Base-by-base conservation (phyloP, 2,329 filamentous ascomycete species). In the Cyclaneusma minus region DNA sequence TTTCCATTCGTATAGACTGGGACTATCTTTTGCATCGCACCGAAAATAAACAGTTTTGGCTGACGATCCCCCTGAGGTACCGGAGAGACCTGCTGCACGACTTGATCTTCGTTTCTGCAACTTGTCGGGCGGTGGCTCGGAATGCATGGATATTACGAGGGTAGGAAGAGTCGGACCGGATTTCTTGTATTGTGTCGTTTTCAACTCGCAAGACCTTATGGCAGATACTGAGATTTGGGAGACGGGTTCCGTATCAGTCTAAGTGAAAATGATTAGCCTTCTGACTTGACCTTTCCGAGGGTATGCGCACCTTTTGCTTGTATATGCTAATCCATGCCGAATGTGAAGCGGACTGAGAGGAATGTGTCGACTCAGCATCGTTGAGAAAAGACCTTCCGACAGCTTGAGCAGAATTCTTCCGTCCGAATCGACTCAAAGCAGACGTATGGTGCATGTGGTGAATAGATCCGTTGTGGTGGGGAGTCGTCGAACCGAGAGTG, bases 51-150 rank as follows among this genome's bases (percentile, higher is more conserved):
- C 45, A 0, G 58, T 60, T 28, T 43, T 41, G 8, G 38, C 24
- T 37, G 40, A 42, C 2, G 41, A 33, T 23, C 44, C 43, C 24
- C 43, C 45, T 4, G 39, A 36, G n/a, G 32, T 28, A 9, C n/a
- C n/a, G n/a, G 41, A 37, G 13, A 76, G 51, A 3, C 64, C 65
- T 4, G 64, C 61, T 3, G 71, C 66, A 33, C 70, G 60, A 37
- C 70, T 76, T 24, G 71, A 76, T 32, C 71, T 60, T 25, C 71
- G 63, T 39, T 74, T 76, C 29, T 67, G 62, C 35, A 70, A 54
- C 43, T 68, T 73, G 35, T 75, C 68, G 19, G 60, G 55, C 6
- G 48, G 38, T 1, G 59, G 54, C 36, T 64, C 61, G 12, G 58
- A 55, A 13, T 57, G 55, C 24, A 76, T 50, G 30, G 35, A 64